Evolutionary conservation across 2,329 filamentous ascomycete genomes (phyloP).

Genomic region (Fusarium chaquense): DNA sequence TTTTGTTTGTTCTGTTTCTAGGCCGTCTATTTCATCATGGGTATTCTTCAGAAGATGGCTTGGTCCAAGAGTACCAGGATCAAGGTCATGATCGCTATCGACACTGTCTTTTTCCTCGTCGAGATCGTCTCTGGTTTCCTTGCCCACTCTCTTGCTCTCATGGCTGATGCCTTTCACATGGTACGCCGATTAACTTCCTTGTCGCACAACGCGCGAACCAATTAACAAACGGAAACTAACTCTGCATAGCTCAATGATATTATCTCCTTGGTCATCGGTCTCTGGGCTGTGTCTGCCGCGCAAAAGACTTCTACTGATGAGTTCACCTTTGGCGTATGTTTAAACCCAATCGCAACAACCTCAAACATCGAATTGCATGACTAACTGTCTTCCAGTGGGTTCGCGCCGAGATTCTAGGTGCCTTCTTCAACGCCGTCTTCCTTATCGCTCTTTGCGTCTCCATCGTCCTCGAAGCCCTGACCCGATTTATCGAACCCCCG

Average conservation of each 20-base stretch:
- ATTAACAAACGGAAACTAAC: slow-evolving; percentile 27
- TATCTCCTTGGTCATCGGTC: slow-evolving; percentile 88
- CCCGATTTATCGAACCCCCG: slow-evolving; percentile 91
- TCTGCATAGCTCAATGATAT: slow-evolving; percentile 87
- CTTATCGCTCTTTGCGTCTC: slow-evolving; percentile 95
- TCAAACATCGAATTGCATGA: not conserved
- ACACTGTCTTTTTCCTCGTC: slow-evolving; percentile 88
- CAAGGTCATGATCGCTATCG: slow-evolving; percentile 90
- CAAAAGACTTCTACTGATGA: slow-evolving; percentile 87
- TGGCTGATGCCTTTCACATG: slow-evolving; percentile 99
- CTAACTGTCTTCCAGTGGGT: slow-evolving; percentile 76
- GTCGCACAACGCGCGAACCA: not conserved
- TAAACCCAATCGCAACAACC: slow-evolving; percentile 33
- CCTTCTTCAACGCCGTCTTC: slow-evolving; percentile 97
- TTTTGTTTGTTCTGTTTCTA: not conserved
- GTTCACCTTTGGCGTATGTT: slow-evolving; percentile 90
- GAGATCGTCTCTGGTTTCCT: slow-evolving; percentile 88
- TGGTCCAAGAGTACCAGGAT: slow-evolving; percentile 95
- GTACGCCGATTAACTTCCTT: slow-evolving; percentile 58
- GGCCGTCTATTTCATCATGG: slow-evolving; percentile 43
- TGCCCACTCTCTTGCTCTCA: slow-evolving; percentile 90
- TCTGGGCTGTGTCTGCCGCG: slow-evolving; percentile 95
- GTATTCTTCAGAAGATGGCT: slow-evolving; percentile 69
- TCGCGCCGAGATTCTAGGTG: slow-evolving; percentile 95
- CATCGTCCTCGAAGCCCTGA: slow-evolving; percentile 94